phyloP scores from a whole-genome alignment of 2,329 filamentous ascomycete species.

The Alternaria arbusti region DNA sequence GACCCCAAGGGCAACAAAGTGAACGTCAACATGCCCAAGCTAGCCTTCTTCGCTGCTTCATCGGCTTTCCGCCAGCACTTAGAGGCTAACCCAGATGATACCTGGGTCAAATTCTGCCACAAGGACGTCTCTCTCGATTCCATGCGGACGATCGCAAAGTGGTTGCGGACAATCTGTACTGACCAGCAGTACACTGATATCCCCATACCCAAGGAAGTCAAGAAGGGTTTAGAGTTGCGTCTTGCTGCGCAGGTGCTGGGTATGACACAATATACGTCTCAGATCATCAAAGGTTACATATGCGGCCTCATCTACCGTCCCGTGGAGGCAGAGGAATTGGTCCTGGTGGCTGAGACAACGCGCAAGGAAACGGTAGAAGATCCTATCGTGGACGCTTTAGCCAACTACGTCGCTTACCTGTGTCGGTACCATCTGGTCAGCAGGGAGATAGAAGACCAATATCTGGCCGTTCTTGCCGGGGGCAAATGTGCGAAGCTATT shows the following conservation, averaged over 20 bases:
- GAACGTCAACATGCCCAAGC: slow-evolving; percentile 3
- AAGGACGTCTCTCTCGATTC: neutral
- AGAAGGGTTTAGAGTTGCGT: neutral
- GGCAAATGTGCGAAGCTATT: neutral
- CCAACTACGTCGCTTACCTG: slow-evolving; percentile 6
- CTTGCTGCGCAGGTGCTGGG: slow-evolving; percentile 4
- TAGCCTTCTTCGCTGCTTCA: slow-evolving; percentile 9
- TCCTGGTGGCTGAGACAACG: neutral
- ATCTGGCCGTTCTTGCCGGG: neutral
- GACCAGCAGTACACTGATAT: neutral
- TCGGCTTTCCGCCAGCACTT: neutral
- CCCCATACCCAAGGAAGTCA: neutral
- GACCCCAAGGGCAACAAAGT: neutral
- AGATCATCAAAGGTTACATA: slow-evolving; percentile 1
- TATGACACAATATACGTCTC: slow-evolving; percentile 8
- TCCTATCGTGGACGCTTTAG: slow-evolving; percentile 3
- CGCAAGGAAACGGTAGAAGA: neutral
- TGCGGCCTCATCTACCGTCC: neutral
- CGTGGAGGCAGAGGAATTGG: neutral
- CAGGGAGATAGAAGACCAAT: neutral
- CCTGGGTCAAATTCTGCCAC: neutral
- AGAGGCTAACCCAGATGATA: neutral
- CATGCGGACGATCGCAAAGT: slow-evolving; percentile 1
- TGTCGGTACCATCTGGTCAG: slow-evolving; percentile 2
- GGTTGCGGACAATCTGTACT: slow-evolving; percentile 1